These are phyloP conservation scores for Citeromyces nyonsensis DNA, from an alignment of 805 yeast genomes.

Conservation along the genomic window DNA sequence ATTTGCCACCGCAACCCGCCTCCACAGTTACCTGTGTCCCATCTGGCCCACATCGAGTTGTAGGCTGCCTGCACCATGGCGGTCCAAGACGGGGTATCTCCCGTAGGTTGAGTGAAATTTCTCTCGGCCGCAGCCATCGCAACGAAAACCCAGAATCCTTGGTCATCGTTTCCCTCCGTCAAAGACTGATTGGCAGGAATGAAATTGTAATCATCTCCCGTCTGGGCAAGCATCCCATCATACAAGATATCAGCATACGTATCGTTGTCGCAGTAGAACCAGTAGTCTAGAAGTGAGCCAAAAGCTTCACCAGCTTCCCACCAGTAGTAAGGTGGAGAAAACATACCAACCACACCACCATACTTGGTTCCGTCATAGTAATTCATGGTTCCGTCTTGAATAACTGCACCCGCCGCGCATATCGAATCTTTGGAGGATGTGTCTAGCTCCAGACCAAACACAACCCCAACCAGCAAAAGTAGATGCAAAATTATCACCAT, in stretches of 20 bases:
- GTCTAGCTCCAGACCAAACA: constrained; percentile 4
- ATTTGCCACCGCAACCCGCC: constrained; percentile 98
- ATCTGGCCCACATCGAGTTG: constrained; percentile 78
- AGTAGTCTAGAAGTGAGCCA: constrained; percentile 75
- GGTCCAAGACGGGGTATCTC: constrained; percentile 59
- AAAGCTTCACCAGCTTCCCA: constrained; percentile 98
- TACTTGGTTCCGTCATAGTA: constrained; percentile 46
- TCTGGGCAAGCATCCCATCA: constrained; percentile 56
- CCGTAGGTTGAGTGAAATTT: constrained; percentile 61
- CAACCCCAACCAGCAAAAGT: not conserved
- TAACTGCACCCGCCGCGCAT: constrained; percentile 29
- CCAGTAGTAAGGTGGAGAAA: constrained; percentile 88
- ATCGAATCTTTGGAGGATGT: constrained; percentile 21
- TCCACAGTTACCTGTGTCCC: constrained; percentile 63
- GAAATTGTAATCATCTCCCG: constrained; percentile 60
- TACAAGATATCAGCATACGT: constrained; percentile 45
- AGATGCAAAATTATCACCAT: not conserved
- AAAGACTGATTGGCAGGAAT: constrained; percentile 80
- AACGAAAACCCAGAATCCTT: constrained; percentile 92
- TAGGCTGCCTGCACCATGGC: constrained; percentile 78
- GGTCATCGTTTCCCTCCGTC: constrained; percentile 96
- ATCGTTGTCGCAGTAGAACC: constrained; percentile 54
- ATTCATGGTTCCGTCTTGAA: constrained; percentile 49
- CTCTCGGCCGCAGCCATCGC: constrained; percentile 87
- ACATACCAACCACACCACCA: constrained; percentile 82